Evolutionary conservation across 371 early-diverging fungal genomes (phyloP).

Genomic region (Syncephalastrum racemosum): DNA sequence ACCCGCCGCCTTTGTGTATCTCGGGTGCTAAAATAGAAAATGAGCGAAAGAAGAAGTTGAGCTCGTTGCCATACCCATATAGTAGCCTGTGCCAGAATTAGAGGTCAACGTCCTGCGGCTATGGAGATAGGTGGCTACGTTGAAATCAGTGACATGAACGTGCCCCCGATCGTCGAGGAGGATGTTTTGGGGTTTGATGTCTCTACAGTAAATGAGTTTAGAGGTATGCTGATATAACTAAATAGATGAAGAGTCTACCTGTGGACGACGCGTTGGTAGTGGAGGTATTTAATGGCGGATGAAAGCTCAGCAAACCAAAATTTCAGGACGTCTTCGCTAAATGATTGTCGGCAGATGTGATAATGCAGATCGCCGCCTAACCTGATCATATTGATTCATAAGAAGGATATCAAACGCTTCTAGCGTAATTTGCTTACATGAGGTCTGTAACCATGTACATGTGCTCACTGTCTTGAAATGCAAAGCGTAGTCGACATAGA

Average conservation of each 20-base stretch:
- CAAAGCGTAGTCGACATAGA: conserved; percentile 77
- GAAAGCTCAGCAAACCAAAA: conserved; percentile 82
- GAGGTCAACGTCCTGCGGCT: conserved; percentile 60
- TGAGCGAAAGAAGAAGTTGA: not conserved
- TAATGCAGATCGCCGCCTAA: conserved; percentile 84
- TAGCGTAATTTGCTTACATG: conserved; percentile 49
- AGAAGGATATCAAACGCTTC: conserved; percentile 22
- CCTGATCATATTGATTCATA: conserved; percentile 32
- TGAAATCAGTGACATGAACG: conserved; percentile 83
- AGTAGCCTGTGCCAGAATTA: conserved; percentile 76
- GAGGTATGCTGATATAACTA: too few relatives aligned
- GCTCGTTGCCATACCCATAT: conserved; percentile 61
- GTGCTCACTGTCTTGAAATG: conserved; percentile 82
- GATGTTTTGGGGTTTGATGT: conserved; percentile 87
- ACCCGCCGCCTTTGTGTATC: conserved; percentile 70
- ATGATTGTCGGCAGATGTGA: conserved; percentile 66
- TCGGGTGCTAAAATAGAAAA: conserved; percentile 69
- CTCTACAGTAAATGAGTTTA: conserved; percentile 37
- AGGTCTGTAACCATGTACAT: conserved; percentile 89
- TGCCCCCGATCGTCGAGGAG: conserved; percentile 76
- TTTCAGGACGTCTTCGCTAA: conserved; percentile 71
- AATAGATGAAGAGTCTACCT: conserved; percentile 26
- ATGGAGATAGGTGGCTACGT: conserved; percentile 69
- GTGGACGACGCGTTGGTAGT: conserved; percentile 78
- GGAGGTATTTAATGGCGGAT: conserved; percentile 75